A percentile compares a stretch with the other conserved stretches of the same genome.
These are phyloP conservation scores for Diaporthe sp. DNA, from an alignment of 2,329 filamentous ascomycete genomes.

Conservation along the genomic window DNA sequence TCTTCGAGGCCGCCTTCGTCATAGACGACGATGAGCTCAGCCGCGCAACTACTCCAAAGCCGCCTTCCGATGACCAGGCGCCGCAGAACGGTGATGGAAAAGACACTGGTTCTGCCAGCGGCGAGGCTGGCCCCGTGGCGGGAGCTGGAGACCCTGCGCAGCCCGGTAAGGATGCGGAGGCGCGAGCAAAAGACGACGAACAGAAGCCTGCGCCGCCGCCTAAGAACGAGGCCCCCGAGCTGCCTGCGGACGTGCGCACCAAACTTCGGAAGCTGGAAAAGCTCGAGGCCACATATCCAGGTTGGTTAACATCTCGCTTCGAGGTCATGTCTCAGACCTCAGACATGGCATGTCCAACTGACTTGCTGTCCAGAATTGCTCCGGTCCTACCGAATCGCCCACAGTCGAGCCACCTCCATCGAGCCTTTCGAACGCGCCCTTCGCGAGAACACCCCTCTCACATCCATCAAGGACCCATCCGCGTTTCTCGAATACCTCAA, in stretches of 20 bases:
- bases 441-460: conserved; percentile 91
- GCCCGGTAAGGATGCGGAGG: conserved; percentile 42
- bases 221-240: conserved; percentile 59
- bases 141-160: conserved; percentile 44
- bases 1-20: conserved; percentile 89
- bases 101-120: conserved; percentile 40
- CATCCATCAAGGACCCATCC: conserved; percentile 87
- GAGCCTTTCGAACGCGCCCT: conserved; percentile 94
- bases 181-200: conserved; percentile 36
- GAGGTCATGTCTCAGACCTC: conserved; percentile 12
- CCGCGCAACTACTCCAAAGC: conserved; percentile 46
- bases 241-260: conserved; percentile 80
- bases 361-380: conserved; percentile 75
- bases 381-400: conserved; percentile 91
- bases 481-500: conserved; percentile 91
- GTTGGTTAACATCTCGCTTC: conserved; percentile 59
- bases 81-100: conserved; percentile 32
- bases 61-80: conserved; percentile 37
- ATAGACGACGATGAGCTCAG: conserved; percentile 82
- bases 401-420: conserved; percentile 87
- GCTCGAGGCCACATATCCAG: conserved; percentile 88
- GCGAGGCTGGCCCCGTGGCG: conserved; percentile 31
- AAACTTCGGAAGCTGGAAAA: conserved; percentile 91
- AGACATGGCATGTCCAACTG: conserved; percentile 35
- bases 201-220: conserved; percentile 38